Evolutionary conservation across 345 rosid species (phyloP).

Genomic region (Sisymbrium altissimum): DNA sequence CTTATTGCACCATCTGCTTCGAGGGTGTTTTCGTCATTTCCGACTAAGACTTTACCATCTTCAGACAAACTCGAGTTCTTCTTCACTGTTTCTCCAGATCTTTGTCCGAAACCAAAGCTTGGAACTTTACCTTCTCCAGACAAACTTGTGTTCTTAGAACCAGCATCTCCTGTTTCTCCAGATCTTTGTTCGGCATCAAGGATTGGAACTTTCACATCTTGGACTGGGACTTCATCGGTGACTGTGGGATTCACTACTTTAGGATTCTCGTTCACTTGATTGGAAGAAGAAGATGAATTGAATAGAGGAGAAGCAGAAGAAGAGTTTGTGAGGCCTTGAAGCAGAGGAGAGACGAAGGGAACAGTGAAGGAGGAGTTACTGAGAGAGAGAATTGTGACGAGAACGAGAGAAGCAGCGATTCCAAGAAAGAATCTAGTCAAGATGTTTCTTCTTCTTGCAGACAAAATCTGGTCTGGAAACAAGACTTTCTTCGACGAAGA

Average conservation of each 20-base stretch:
- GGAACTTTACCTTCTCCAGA: conserved; percentile 26
- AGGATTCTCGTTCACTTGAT: conserved; percentile 15
- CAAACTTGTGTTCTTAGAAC: conserved; percentile 1
- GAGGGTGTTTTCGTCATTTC: conserved; percentile 21
- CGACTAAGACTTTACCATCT: neutral
- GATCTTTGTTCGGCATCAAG: conserved; percentile 21
- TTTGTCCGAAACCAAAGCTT: conserved; percentile 24
- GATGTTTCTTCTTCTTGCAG: conserved; percentile 41
- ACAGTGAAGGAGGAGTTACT: conserved; percentile 37
- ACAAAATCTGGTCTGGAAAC: conserved; percentile 45
- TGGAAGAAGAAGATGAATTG: conserved; percentile 28
- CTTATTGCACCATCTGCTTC: conserved; percentile 17
- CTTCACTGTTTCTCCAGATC: conserved; percentile 22
- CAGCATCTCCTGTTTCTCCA: conserved; percentile 10
- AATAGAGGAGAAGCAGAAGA: conserved; percentile 10
- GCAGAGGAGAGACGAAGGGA: conserved; percentile 41
- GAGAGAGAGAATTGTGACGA: conserved; percentile 46
- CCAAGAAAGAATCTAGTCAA: conserved; percentile 52
- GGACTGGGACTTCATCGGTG: neutral
- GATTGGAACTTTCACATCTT: conserved; percentile 34
- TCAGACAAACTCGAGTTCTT: conserved; percentile 2
- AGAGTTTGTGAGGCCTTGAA: conserved; percentile 39
- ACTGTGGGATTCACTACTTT: conserved; percentile 16
- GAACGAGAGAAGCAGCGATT: conserved; percentile 41
- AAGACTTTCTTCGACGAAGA: conserved; percentile 35